These are phyloP conservation scores for Paramecium caudatum DNA, from an alignment of 73 alveolate species.

Conservation along the genomic window DNA sequence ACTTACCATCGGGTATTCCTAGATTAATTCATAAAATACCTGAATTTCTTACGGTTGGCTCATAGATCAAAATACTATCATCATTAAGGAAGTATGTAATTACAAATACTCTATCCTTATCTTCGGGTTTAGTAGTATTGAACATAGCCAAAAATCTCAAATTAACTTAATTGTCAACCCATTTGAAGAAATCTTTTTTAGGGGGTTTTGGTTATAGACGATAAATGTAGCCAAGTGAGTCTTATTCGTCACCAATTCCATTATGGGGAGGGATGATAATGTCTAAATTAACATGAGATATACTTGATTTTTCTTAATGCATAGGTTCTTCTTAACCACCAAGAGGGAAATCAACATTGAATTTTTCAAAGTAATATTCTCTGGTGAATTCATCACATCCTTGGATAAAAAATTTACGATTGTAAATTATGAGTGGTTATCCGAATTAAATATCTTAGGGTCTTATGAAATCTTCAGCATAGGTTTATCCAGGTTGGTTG, in stretches of 20 bases:
- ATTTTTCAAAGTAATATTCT: slow-evolving; percentile 84
- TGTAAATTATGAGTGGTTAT: slow-evolving; percentile 85
- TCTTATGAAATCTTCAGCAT: slow-evolving; percentile 89
- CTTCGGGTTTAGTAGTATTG: slow-evolving; percentile 93
- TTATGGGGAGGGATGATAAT: slow-evolving; percentile 95
- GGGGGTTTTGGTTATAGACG: slow-evolving; percentile 91
- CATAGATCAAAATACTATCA: slow-evolving; percentile 93
- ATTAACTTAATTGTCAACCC: slow-evolving; percentile 94
- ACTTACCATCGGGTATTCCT: slow-evolving; percentile 94
- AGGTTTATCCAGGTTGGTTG: slow-evolving; percentile 93
- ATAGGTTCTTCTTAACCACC: slow-evolving; percentile 89
- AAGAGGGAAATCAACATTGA: slow-evolving; percentile 88
- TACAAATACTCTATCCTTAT: slow-evolving; percentile 92
- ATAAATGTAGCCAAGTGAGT: slow-evolving; percentile 92
- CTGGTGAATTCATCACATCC: slow-evolving; percentile 95
- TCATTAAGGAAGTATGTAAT: slow-evolving; percentile 92
- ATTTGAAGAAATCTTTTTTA: slow-evolving; percentile 94
- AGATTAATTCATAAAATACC: neutral
- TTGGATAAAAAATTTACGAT: slow-evolving; percentile 84
- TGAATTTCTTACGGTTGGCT: slow-evolving; percentile 95
- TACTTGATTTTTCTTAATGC: slow-evolving; percentile 84
- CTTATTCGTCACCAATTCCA: slow-evolving; percentile 98
- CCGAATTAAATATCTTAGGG: slow-evolving; percentile 90
- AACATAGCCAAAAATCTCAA: slow-evolving; percentile 93
- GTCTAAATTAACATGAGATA: slow-evolving; percentile 50